Base-by-base conservation (phyloP, 2,329 filamentous ascomycete species). In the Fusarium sarcochroum region DNA sequence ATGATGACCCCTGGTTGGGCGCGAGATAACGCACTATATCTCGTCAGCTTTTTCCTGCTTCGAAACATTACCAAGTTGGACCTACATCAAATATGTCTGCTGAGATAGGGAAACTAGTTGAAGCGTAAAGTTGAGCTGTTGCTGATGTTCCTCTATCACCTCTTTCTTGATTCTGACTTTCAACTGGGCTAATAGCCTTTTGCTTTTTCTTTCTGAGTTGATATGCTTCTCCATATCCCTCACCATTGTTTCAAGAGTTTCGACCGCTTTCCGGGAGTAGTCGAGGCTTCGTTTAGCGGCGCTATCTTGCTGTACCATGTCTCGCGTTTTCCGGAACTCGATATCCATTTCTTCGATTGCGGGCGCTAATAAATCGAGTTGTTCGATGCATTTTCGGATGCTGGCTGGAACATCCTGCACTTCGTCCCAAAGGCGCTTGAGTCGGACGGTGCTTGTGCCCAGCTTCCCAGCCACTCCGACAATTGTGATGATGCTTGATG, bases 391-490 rank as follows among this genome's bases (percentile, higher is more conserved):
- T 34, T 34, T 17, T 7, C 2, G 27, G 18, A 70, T 52, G 9
- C 42, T 66, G 0, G 42, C 11, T 0, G 66, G 67, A 2, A 68
- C 53, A 30, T 69, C 47, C 7, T 70, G 59, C 0, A 70, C 59
- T 27, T 72, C 63, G 4, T 68, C 45, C 69, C 69, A 72, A 10
- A 72, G 51, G 0, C 50, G 49, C 8, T 70, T 72, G 1, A 72
- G 60, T 10, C 38, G 35, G 2, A 68, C 20, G 0, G 41, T 47
- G 14, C 53, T 68, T 1, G 57, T 44, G 17, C 49, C 63, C 2
- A 72, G n/a, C 25, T 72, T 70, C 4, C 60, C 63, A 0, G 47
- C 69, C 6, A 68, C 57, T 10, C 56, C 51, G 2, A 66, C 56
- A 6, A 72, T 46, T 6, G 69, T 58, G 30, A 72, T 72, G 14